phyloP scores from a whole-genome alignment of 257 asterid species.

The Ilex asprella region DNA sequence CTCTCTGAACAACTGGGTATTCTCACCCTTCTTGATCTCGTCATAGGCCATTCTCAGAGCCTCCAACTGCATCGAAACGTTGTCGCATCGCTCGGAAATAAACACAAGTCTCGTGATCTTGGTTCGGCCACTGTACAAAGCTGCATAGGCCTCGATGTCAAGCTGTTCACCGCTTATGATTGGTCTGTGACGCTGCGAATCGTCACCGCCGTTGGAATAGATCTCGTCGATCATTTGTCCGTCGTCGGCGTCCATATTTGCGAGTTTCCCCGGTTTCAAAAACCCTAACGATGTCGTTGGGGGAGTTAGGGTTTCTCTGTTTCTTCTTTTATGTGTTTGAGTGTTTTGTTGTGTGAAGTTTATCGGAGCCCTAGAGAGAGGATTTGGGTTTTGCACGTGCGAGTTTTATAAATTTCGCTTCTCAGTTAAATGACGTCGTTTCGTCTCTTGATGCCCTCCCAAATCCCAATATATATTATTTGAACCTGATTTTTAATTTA shows the following conservation, averaged over 20 bases:
- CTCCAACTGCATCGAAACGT: conserved; percentile 63
- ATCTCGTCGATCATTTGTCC: conserved; percentile 51
- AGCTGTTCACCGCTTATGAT: conserved; percentile 85
- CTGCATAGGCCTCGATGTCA: conserved; percentile 89
- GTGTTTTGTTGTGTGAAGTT: not conserved
- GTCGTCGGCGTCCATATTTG: conserved; percentile 63
- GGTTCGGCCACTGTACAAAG: conserved; percentile 81
- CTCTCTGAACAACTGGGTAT: conserved; percentile 71
- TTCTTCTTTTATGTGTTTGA: conserved; percentile 1
- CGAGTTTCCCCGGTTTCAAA: not conserved
- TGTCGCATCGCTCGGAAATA: conserved; percentile 64
- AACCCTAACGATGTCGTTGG: conserved; percentile 13
- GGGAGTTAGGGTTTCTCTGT: conserved; percentile 30
- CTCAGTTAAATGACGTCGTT: no score
- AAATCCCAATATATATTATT: no score
- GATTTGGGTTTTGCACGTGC: conserved; percentile 13
- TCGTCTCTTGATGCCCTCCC: no score
- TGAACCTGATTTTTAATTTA: no score
- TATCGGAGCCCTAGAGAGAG: conserved; percentile 1
- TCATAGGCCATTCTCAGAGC: conserved; percentile 93
- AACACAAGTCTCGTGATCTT: conserved; percentile 71
- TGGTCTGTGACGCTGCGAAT: conserved; percentile 60
- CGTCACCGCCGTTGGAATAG: conserved; percentile 45
- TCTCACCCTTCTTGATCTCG: conserved; percentile 91
- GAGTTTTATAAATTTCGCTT: not conserved